phyloP scores from a whole-genome alignment of 345 rosid genomes.

The Populus tremula region DNA sequence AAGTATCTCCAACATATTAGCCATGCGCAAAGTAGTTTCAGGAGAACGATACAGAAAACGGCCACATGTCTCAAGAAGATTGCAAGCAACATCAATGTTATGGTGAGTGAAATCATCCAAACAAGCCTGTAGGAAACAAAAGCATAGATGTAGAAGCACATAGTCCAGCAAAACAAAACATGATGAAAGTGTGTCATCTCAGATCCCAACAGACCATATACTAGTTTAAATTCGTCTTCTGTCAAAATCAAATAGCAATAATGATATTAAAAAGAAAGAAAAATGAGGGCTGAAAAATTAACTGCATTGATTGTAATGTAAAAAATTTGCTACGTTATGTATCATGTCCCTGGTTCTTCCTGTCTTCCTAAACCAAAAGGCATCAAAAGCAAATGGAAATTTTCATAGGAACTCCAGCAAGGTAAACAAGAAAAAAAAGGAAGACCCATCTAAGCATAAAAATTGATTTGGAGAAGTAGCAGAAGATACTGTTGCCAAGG shows the following conservation, averaged over 20 bases:
- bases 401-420: background rate
- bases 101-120: conserved; percentile 98
- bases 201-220: background rate
- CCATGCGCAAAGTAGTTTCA: conserved; percentile 88
- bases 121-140: conserved; percentile 61
- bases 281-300: background rate
- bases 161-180: background rate
- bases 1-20: conserved; percentile 96
- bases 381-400: background rate
- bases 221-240: background rate
- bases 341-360: background rate
- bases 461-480: background rate
- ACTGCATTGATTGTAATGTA: background rate
- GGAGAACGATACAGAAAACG: conserved; percentile 96
- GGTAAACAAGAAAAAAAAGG: background rate
- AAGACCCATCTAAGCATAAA: background rate
- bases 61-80: conserved; percentile 98
- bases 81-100: conserved; percentile 97
- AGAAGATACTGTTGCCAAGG: background rate
- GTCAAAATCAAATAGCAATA: background rate
- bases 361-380: background rate
- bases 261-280: background rate
- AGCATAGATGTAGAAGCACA: background rate
- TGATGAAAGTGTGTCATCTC: background rate
- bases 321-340: background rate